Percentiles rank a stretch among this genome's conserved stretches.
Evolutionary conservation across 768 basidiomycete species (phyloP).

Genomic region (Rhizopogon roseolus): DNA sequence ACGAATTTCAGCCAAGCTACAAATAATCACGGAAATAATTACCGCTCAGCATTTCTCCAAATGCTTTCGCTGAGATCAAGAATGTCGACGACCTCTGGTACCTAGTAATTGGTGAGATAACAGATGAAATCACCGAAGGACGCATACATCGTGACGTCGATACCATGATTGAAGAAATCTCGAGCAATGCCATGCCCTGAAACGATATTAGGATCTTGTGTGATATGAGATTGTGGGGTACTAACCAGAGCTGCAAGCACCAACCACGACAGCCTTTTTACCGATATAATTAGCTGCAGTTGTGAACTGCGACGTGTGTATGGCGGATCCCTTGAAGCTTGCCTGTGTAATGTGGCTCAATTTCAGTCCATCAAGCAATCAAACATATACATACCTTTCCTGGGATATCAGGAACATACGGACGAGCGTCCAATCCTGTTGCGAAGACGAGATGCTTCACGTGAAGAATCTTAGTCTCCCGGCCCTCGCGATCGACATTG

Average conservation of each 20-base stretch:
- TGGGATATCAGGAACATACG: constrained; percentile 39
- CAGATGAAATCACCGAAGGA: neutral
- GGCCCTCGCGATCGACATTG: constrained; percentile 25
- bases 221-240: neutral
- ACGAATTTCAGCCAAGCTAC: neutral
- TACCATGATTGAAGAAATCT: constrained; percentile 25
- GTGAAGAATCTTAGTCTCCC: constrained; percentile 28
- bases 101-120: constrained; percentile 8
- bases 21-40: neutral
- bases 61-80: constrained; percentile 11
- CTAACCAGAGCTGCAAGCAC: constrained; percentile 59
- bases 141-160: constrained; percentile 25
- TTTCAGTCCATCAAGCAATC: neutral
- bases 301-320: constrained; percentile 51
- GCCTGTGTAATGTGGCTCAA: constrained; percentile 25
- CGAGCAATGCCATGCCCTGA: constrained; percentile 34
- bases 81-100: constrained; percentile 21
- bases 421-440: constrained; percentile 44
- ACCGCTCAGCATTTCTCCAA: constrained; percentile 10
- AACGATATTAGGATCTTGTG: neutral
- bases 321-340: constrained; percentile 45
- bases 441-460: constrained; percentile 54
- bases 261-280: constrained; percentile 65
- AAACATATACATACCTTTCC: neutral
- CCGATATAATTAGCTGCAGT: constrained; percentile 45